Evolutionary conservation across 1,284 basidiomycete species (phyloP).

Genomic region (Butyriboletus regius): DNA sequence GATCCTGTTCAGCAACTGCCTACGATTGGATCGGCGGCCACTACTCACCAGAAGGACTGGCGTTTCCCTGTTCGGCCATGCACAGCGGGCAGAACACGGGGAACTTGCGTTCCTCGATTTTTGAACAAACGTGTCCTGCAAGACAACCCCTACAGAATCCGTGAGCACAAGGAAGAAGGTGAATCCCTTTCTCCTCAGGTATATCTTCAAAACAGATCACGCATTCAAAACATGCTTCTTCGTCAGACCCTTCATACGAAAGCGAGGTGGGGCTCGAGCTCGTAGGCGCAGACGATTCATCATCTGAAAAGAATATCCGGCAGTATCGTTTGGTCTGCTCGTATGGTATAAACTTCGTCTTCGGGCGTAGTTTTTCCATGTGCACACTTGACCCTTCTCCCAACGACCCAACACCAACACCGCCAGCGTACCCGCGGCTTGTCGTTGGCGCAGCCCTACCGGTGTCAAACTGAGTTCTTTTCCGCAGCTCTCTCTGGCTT

Average conservation of each 20-base stretch:
- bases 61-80: constrained; percentile 28
- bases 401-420: neutral
- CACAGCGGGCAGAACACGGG: constrained; percentile 59
- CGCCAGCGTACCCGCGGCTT: neutral
- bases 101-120: constrained; percentile 47
- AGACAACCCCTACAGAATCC: constrained; percentile 42
- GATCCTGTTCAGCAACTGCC: neutral
- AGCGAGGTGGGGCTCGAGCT: neutral
- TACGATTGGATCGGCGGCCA: neutral
- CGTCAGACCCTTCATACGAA: constrained; percentile 2
- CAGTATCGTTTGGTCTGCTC: constrained; percentile 24
- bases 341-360: constrained; percentile 9
- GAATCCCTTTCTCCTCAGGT: constrained; percentile 34
- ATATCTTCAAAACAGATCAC: constrained; percentile 50
- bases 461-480: neutral
- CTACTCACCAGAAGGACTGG: constrained; percentile 37
- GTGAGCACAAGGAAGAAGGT: constrained; percentile 21
- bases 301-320: constrained; percentile 20
- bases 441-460: neutral
- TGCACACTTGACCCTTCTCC: constrained; percentile 5
- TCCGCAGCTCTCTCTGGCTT: neutral
- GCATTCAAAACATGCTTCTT: constrained; percentile 33
- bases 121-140: constrained; percentile 39
- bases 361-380: neutral
- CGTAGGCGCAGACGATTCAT: neutral